Base-by-base conservation (phyloP, 768 basidiomycete genomes). In the Boletus coccyginus region DNA sequence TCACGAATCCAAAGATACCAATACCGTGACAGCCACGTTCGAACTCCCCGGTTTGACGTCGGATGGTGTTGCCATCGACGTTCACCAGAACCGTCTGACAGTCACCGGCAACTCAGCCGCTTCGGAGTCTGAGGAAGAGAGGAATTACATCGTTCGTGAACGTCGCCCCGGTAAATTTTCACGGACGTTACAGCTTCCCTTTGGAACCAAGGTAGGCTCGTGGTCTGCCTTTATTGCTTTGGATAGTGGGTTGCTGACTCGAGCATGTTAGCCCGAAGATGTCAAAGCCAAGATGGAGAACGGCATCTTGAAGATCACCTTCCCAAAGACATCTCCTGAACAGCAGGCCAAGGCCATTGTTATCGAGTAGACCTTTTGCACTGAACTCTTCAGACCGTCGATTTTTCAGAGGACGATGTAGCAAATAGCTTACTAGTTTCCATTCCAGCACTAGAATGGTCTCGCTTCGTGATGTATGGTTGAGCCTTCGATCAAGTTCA, bases 41-140 rank as follows among this genome's bases (percentile, higher is more conserved):
- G 85, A 84, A 61, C 67, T 83, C 2, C 83, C 84, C 5, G 82
- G 83, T 11, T 64, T 83, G 50, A 78, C 74, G 51, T 78, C 80
- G 50, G 76, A 80, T 42, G 72, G 76, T 49, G 73, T 84, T 42
- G 61, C 68, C 35, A 78, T 84, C 47, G 76, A 82, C 48, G 65
- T 82, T n/a, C 73, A 76, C 40, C 74, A 80, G 56, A 73, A 75
- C 55, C 74, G 72, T 39, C 68, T 86, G 49, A 79, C 71, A 2
- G 70, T 85, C 36, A 77, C 78, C 8, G 81, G 79, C 27, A 76
- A 82, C 63, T 71, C 61, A 27, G 66, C 69, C 12, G 44, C 62
- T 5, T 69, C 74, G 1, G 44, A 62, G 0, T 65, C 74, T 4
- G 64, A 65, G 27, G 74, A 75, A 8, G 72, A 77, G 53, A 56